Percentiles rank a stretch among this genome's conserved stretches.
Evolutionary conservation across 1,284 basidiomycete genomes (phyloP).

Genomic region (Dichomitus squalens): DNA sequence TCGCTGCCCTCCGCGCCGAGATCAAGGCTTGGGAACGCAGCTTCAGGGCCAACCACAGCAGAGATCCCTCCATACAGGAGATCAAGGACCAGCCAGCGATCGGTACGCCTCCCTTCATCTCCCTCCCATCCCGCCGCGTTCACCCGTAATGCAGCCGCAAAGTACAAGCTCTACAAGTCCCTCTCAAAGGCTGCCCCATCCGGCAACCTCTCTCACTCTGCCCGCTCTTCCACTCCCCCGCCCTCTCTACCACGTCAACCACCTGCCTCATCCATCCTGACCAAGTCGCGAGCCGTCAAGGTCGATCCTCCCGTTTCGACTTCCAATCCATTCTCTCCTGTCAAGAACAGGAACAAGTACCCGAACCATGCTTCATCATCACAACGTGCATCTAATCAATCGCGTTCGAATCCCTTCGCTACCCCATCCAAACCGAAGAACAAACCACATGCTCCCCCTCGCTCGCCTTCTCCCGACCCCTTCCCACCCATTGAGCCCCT

Average conservation of each 20-base stretch:
- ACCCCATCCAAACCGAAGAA: constrained; percentile 52
- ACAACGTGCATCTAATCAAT: constrained; percentile 24
- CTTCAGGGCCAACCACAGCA: constrained; percentile 63
- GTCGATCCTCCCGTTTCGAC: constrained; percentile 50
- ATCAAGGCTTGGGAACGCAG: constrained; percentile 85
- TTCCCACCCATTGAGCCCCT: constrained; percentile 37
- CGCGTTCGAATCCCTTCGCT: constrained; percentile 50
- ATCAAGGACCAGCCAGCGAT: constrained; percentile 72
- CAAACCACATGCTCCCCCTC: constrained; percentile 24
- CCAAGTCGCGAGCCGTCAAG: constrained; percentile 51
- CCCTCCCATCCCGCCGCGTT: constrained; percentile 23
- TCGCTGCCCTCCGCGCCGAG: constrained; percentile 63
- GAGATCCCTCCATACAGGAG: constrained; percentile 76
- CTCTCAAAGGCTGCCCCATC: constrained; percentile 54
- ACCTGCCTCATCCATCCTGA: constrained; percentile 41
- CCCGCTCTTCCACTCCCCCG: constrained; percentile 36
- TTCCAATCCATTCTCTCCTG: constrained; percentile 79
- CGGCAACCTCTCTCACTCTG: constrained; percentile 15
- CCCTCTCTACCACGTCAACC: constrained; percentile 37
- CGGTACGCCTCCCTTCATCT: constrained; percentile 50
- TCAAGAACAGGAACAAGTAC: constrained; percentile 51
- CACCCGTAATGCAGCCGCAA: constrained; percentile 56
- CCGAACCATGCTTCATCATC: constrained; percentile 13
- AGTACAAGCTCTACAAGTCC: constrained; percentile 83
- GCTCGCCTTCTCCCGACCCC: constrained; percentile 42